Conservation (phyloP, 148 eudicot genomes). For the Polygonum maritimum region DNA sequence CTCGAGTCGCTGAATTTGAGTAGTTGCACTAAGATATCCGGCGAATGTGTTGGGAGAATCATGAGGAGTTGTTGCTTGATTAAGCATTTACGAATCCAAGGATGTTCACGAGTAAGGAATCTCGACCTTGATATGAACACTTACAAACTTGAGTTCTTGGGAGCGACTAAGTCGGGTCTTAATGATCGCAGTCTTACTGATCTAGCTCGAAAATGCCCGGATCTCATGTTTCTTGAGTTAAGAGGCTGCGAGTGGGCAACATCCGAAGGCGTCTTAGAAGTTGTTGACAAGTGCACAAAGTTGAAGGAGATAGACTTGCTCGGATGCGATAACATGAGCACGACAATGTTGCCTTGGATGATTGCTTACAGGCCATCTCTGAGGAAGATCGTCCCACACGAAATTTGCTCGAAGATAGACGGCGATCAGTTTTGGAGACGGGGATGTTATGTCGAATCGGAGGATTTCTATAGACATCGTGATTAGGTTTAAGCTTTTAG, state of each 20-base stretch:
- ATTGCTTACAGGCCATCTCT: not conserved
- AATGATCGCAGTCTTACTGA: not conserved
- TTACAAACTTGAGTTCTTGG: conserved; percentile 29
- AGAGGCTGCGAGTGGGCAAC: not conserved
- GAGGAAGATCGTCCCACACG: not conserved
- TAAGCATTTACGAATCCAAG: conserved; percentile 34
- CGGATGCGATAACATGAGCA: not conserved
- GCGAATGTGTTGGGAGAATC: conserved; percentile 35
- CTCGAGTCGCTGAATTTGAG: conserved; percentile 40
- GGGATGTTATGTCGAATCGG: not conserved
- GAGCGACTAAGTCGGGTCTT: conserved; percentile 40
- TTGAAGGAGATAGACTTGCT: not conserved
- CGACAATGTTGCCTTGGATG: not conserved
- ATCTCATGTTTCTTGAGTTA: not conserved
- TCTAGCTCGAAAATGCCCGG: not conserved
- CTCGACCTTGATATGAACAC: conserved; percentile 37
- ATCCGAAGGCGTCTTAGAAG: not conserved
- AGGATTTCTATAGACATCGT: no score
- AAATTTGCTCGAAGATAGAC: not conserved
- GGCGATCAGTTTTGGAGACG: not conserved
- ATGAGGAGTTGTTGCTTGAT: conserved; percentile 28
- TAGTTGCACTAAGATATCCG: conserved; percentile 27
- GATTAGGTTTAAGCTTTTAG: no score
- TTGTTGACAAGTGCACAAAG: not conserved
- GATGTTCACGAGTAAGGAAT: conserved; percentile 30